Evolutionary conservation across 2,329 filamentous ascomycete species (phyloP).

Genomic region (Beauveria scarabaeidicola): DNA sequence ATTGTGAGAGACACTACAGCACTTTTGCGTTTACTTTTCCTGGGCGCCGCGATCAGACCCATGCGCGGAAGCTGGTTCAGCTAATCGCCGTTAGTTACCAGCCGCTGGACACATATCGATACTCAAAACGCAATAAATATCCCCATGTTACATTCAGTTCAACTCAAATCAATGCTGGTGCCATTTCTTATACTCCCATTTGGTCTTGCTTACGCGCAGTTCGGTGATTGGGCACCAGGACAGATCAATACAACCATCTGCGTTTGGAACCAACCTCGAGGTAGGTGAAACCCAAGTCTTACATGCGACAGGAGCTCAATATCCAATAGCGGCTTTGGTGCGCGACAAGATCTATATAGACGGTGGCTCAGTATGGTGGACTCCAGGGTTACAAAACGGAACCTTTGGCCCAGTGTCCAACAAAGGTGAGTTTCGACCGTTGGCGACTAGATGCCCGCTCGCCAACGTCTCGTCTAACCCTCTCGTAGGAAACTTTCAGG

Average conservation of each 20-base stretch:
- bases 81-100: neutral
- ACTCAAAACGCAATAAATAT: neutral
- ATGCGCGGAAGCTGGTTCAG: neutral
- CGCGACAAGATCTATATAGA: slow-evolving; percentile 58
- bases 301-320: neutral
- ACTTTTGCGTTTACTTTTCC: neutral
- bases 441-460: slow-evolving; percentile 1
- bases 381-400: slow-evolving; percentile 39
- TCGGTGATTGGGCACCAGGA: slow-evolving; percentile 36
- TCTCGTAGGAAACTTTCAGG: slow-evolving; percentile 39
- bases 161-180: neutral
- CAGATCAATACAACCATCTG: slow-evolving; percentile 54
- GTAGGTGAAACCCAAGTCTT: slow-evolving; percentile 19
- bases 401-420: slow-evolving; percentile 17
- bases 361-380: slow-evolving; percentile 50
- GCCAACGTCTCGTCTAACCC: neutral
- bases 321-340: slow-evolving; percentile 42
- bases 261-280: slow-evolving; percentile 42
- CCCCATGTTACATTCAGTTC: neutral
- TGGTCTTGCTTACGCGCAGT: slow-evolving; percentile 28
- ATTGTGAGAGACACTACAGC: neutral
- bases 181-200: neutral
- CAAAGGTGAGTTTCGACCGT: slow-evolving; percentile 29
- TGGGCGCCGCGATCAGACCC: neutral
- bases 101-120: neutral